Percentiles rank a stretch among this genome's conserved stretches.
phyloP scores from a whole-genome alignment of 805 yeast species.

The Komagataella phaffii region DNA sequence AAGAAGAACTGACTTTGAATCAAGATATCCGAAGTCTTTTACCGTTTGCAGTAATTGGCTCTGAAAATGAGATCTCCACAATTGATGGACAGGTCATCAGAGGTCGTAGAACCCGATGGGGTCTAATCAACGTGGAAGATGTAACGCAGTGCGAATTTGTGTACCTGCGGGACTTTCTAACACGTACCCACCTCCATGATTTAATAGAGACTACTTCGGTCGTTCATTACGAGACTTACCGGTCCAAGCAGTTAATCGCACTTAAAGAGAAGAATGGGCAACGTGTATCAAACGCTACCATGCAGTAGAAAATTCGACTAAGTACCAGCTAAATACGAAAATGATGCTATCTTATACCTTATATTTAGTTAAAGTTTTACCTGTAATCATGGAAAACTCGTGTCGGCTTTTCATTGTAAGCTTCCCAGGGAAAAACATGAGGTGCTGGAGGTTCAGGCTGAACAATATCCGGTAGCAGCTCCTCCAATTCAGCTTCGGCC shows the following conservation, averaged over 20 bases:
- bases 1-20: constrained; percentile 62
- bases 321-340: neutral
- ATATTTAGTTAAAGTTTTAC: neutral
- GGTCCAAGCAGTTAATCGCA: constrained; percentile 88
- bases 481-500: neutral
- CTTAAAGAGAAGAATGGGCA: constrained; percentile 64
- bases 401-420: neutral
- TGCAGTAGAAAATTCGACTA: neutral
- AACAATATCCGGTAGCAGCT: neutral
- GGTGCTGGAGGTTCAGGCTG: constrained; percentile 13
- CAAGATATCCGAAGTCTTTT: constrained; percentile 62
- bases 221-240: constrained; percentile 83
- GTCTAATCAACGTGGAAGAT: constrained; percentile 85
- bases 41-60: constrained; percentile 93
- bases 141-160: constrained; percentile 93
- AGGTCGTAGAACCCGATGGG: constrained; percentile 93
- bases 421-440: constrained; percentile 25
- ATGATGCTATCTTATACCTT: neutral
- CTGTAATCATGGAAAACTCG: neutral
- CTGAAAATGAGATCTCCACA: constrained; percentile 57
- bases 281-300: constrained; percentile 13
- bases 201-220: constrained; percentile 84
- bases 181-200: constrained; percentile 92
- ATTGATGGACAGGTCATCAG: constrained; percentile 71
- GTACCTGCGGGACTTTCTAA: constrained; percentile 83